A percentile compares a stretch with the other conserved stretches of the same genome.
Conservation (phyloP, 257 asterid species). For the Capsicum chinense region DNA sequence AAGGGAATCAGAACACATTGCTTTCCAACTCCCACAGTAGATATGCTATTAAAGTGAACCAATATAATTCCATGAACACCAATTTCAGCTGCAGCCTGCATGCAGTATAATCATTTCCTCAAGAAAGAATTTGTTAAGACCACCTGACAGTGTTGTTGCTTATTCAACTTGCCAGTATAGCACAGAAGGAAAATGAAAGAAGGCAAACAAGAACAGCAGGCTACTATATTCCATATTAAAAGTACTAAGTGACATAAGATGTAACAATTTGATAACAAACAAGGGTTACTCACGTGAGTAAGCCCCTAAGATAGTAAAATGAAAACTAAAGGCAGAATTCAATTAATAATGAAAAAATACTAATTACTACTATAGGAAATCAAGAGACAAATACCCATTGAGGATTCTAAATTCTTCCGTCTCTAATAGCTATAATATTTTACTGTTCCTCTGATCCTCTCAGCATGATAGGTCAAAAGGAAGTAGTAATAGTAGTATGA, state of each 20-base stretch:
- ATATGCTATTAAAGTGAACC: not conserved
- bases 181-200: constrained; percentile 5
- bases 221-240: not conserved
- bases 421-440: not conserved
- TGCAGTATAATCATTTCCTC: not conserved
- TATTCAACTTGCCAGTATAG: not conserved
- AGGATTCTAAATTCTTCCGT: not conserved
- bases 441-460: constrained; percentile 15
- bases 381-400: not conserved
- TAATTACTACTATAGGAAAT: not conserved
- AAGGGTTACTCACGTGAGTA: not conserved
- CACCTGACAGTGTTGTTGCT: not conserved
- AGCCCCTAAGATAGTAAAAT: not conserved
- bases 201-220: not conserved
- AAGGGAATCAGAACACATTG: not conserved
- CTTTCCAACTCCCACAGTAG: not conserved
- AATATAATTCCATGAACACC: constrained; percentile 8
- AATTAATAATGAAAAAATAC: not conserved
- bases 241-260: not conserved
- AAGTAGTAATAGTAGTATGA: constrained; percentile 4
- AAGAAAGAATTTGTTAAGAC: not conserved
- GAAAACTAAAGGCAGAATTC: not conserved
- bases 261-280: not conserved
- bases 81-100: not conserved
- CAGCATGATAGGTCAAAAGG: not conserved